phyloP scores from a whole-genome alignment of 140 eudicot species.

The Cichorium intybus region DNA sequence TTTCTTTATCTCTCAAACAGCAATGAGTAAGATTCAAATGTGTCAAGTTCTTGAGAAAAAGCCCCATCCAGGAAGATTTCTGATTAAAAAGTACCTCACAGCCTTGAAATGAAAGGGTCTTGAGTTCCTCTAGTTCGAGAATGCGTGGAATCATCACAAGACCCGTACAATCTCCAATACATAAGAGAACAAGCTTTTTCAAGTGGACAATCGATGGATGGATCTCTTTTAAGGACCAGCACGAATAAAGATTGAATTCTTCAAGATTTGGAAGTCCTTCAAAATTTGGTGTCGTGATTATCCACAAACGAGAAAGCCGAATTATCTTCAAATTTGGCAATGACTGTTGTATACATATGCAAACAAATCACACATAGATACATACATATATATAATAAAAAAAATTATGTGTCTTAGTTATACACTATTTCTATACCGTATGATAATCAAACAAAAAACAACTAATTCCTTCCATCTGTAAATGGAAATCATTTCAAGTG shows the following conservation, averaged over 20 bases:
- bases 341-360: background rate
- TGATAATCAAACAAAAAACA: too few species aligned
- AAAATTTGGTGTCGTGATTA: too few species aligned
- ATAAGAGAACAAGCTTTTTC: too few species aligned
- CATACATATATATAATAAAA: too few species aligned
- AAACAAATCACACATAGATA: too few species aligned
- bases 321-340: background rate
- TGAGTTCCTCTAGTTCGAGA: background rate
- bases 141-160: constrained; percentile 5
- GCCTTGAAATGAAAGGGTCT: background rate
- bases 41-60: background rate
- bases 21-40: constrained; percentile 9
- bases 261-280: constrained; percentile 12
- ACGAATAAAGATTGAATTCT: constrained; percentile 4
- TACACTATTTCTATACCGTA: too few species aligned
- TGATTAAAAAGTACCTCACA: background rate
- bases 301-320: too few species aligned
- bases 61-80: background rate
- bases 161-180: background rate
- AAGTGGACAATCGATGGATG: too few species aligned
- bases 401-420: too few species aligned
- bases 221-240: constrained; percentile 1
- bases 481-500: too few species aligned
- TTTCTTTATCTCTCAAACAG: constrained; percentile 4
- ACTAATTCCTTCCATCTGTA: too few species aligned